phyloP scores from a whole-genome alignment of 2,329 filamentous ascomycete species.

The Fusarium pseudograminearum region DNA sequence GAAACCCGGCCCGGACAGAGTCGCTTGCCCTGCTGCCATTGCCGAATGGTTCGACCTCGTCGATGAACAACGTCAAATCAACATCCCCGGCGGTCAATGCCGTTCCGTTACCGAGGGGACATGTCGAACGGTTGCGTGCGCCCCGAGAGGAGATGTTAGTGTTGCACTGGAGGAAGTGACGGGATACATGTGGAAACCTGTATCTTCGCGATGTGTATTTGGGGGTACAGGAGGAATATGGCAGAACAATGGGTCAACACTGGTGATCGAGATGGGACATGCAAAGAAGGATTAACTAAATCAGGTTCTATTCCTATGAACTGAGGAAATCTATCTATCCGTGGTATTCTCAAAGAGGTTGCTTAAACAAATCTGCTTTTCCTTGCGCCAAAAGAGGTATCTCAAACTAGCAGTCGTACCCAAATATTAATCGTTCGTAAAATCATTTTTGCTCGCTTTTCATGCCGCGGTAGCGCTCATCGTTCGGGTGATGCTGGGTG shows the following conservation, averaged over 20 bases:
- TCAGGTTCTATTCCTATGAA: slow-evolving; percentile 11
- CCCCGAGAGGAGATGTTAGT: slow-evolving; percentile 12
- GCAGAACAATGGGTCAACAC: slow-evolving; percentile 24
- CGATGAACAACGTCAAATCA: slow-evolving; percentile 7
- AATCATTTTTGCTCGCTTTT: slow-evolving; percentile 13
- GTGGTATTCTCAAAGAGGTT: background rate
- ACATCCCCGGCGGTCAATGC: slow-evolving; percentile 27
- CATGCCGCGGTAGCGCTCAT: slow-evolving; percentile 40
- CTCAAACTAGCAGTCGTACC: slow-evolving; percentile 13
- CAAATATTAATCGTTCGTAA: slow-evolving; percentile 37
- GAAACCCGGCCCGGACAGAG: slow-evolving; percentile 34
- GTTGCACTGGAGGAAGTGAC: slow-evolving; percentile 18
- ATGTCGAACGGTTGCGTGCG: slow-evolving; percentile 39
- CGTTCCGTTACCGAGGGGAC: slow-evolving; percentile 6
- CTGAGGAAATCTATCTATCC: slow-evolving; percentile 6
- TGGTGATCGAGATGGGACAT: slow-evolving; percentile 39
- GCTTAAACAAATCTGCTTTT: slow-evolving; percentile 2
- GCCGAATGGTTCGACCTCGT: slow-evolving; percentile 25
- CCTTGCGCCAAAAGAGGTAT: slow-evolving; percentile 38
- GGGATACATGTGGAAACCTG: slow-evolving; percentile 44
- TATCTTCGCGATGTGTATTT: slow-evolving; percentile 40
- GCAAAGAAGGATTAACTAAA: slow-evolving; percentile 6
- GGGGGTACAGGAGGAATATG: slow-evolving; percentile 41
- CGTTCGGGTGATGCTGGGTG: slow-evolving; percentile 8
- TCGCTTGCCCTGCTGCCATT: slow-evolving; percentile 38